Percentiles rank a stretch among this genome's conserved stretches.
Evolutionary conservation across 768 basidiomycete genomes (phyloP).

Genomic region (Hebeloma cylindrosporum): DNA sequence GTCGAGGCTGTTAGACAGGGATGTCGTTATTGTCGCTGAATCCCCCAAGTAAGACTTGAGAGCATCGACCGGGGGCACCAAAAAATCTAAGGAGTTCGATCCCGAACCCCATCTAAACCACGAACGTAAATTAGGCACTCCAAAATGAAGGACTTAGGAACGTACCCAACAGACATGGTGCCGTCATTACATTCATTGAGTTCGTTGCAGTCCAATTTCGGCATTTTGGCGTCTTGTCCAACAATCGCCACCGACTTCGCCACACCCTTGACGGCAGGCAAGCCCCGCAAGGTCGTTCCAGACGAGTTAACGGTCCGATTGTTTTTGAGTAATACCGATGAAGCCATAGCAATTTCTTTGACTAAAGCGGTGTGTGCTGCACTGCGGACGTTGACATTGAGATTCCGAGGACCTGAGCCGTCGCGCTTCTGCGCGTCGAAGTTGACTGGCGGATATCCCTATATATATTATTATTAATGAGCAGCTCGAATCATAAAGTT

Average conservation of each 20-base stretch:
- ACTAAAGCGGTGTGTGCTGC: constrained; percentile 50
- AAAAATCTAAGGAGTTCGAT: constrained; percentile 45
- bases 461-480: background rate
- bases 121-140: background rate
- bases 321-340: constrained; percentile 72
- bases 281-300: constrained; percentile 37
- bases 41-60: constrained; percentile 39
- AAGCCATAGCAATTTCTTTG: constrained; percentile 63
- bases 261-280: constrained; percentile 46
- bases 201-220: constrained; percentile 44
- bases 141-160: constrained; percentile 7
- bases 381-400: constrained; percentile 42
- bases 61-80: constrained; percentile 49
- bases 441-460: constrained; percentile 48
- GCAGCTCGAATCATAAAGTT: background rate
- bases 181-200: constrained; percentile 56
- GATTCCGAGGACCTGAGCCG: constrained; percentile 44
- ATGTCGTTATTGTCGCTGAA: constrained; percentile 41
- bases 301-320: constrained; percentile 38
- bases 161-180: constrained; percentile 62
- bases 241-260: constrained; percentile 59
- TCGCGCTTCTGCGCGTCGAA: constrained; percentile 47
- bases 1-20: constrained; percentile 43
- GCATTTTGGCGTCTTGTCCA: constrained; percentile 57
- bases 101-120: constrained; percentile 49